Percentiles rank a stretch among this genome's conserved stretches.
These are phyloP conservation scores for Biancaea sappan DNA, from an alignment of 306 rosid genomes.

Conservation along the genomic window DNA sequence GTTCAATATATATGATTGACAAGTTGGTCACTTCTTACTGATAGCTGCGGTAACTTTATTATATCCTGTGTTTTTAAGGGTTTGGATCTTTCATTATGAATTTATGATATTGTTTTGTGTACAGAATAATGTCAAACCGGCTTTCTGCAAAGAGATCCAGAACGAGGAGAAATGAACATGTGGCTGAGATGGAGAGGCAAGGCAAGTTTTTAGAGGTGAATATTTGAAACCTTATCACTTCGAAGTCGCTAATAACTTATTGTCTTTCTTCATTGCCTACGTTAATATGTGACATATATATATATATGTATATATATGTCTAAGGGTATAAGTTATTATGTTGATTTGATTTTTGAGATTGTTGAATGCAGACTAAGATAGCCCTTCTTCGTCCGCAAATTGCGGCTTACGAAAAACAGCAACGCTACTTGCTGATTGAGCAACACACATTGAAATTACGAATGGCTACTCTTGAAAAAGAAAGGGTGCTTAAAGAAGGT, in stretches of 20 bases:
- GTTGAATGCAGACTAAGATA: constrained; percentile 40
- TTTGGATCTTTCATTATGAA: constrained; percentile 1
- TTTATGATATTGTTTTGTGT: neutral
- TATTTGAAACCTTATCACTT: neutral
- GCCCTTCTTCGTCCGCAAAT: constrained; percentile 42
- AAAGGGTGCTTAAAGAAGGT: constrained; percentile 46
- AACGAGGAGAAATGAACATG: neutral
- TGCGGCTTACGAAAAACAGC: constrained; percentile 9
- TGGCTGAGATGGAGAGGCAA: constrained; percentile 17
- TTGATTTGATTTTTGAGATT: too few species aligned
- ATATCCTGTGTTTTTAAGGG: neutral
- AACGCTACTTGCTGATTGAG: constrained; percentile 39
- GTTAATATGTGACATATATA: too few species aligned
- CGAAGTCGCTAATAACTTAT: neutral
- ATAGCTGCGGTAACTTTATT: neutral
- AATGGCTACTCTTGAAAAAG: constrained; percentile 25
- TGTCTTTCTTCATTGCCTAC: too few species aligned
- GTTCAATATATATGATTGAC: too few species aligned
- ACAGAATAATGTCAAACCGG: constrained; percentile 5
- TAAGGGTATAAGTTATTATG: too few species aligned
- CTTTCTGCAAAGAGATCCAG: neutral
- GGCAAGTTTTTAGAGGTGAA: constrained; percentile 44
- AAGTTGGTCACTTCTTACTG: too few species aligned
- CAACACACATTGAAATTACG: constrained; percentile 32
- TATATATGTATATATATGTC: too few species aligned